Base-by-base conservation (phyloP, 768 basidiomycete genomes). In the Xanthoconium purpureum region DNA sequence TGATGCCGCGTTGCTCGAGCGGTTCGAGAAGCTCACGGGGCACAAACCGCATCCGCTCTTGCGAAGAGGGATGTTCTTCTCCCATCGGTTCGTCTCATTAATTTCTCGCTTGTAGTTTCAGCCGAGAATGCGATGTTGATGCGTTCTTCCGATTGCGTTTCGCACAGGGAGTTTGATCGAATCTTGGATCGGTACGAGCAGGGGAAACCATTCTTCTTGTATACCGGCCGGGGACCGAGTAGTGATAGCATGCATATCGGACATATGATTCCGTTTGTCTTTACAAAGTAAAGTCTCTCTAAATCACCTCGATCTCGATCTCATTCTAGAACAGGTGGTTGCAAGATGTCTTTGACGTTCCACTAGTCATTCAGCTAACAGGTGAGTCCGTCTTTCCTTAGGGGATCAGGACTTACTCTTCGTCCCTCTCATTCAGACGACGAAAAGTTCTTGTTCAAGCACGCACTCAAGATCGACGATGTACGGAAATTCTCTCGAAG, bases 381-480 rank as follows among this genome's bases (percentile, higher is more conserved):
- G 94, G 94, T 89, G 54, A 45, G 78, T 47, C 33, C 49, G 29
- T 17, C 20, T 43, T 43, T 35, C 36, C 14, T 18, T 24, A 37
- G 14, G 11, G 40, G 20, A 58, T 37, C 15, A 9, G 13, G 12
- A 17, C 42, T 50, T 18, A 15, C 10, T 47, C 17, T 39, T n/a
- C n/a, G n/a, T 17, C 37, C 20, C 0, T 20, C 12, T n/a, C 36
- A 12, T 8, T 39, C 63, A 92, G 97, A 99, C 66, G 97, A 99
- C 71, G 97, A 99, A 71, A 99, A 99, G 72, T 99, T 98, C 78
- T 74, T 99, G 46, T 97, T 99, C 82, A 96, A 98, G 72, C 91
- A 94, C 53, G 89, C 90, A 61, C 83, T 97, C 57, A 95, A 92
- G 70, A 80, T 91, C 36, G 92, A 98, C 61, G 88, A 98, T 69